A percentile compares a stretch with the other conserved stretches of the same genome.
Evolutionary conservation across 1,139 yeast genomes (phyloP).

Genomic region (Geotrichum klebahnii): DNA sequence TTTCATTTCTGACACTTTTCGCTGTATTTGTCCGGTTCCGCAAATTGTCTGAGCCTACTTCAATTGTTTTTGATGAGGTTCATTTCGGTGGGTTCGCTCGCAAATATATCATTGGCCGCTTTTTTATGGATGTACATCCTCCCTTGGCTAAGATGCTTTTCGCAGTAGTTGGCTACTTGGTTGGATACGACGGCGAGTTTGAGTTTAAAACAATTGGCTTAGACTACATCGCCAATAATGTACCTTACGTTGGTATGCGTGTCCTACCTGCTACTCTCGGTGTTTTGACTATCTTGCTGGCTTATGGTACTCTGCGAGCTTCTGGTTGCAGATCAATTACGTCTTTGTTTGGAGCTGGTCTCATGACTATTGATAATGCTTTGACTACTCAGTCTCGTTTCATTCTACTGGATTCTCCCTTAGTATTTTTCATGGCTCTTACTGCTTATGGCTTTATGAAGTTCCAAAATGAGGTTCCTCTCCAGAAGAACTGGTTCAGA

Average conservation of each 20-base stretch:
- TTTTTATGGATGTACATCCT: slow-evolving; percentile 95
- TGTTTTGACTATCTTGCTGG: slow-evolving; percentile 66
- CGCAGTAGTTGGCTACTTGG: slow-evolving; percentile 84
- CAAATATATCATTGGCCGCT: slow-evolving; percentile 57
- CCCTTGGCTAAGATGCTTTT: slow-evolving; percentile 92
- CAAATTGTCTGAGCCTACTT: slow-evolving; percentile 60
- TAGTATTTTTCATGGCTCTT: slow-evolving; percentile 85
- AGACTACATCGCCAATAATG: slow-evolving; percentile 55
- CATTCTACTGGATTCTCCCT: slow-evolving; percentile 85
- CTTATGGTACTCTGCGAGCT: slow-evolving; percentile 76
- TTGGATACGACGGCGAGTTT: slow-evolving; percentile 85
- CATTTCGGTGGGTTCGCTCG: slow-evolving; percentile 68
- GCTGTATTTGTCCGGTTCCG: slow-evolving; percentile 58
- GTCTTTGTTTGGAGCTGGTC: slow-evolving; percentile 60
- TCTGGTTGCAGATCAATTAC: slow-evolving; percentile 82
- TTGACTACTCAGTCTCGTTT: slow-evolving; percentile 84
- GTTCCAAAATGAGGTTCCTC: slow-evolving; percentile 76
- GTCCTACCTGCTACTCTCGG: slow-evolving; percentile 81
- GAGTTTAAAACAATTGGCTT: slow-evolving; percentile 91
- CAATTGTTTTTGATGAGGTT: slow-evolving; percentile 88
- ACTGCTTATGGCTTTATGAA: slow-evolving; percentile 75
- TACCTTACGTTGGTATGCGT: slow-evolving; percentile 81
- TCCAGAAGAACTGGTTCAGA: slow-evolving; percentile 64
- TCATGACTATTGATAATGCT: slow-evolving; percentile 79
- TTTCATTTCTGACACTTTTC: slow-evolving; percentile 51